Evolutionary conservation across 2,329 filamentous ascomycete genomes (phyloP), one percentile per base, ranked within the genome.

Genomic region (Sphaceloma murrayae): DNA sequence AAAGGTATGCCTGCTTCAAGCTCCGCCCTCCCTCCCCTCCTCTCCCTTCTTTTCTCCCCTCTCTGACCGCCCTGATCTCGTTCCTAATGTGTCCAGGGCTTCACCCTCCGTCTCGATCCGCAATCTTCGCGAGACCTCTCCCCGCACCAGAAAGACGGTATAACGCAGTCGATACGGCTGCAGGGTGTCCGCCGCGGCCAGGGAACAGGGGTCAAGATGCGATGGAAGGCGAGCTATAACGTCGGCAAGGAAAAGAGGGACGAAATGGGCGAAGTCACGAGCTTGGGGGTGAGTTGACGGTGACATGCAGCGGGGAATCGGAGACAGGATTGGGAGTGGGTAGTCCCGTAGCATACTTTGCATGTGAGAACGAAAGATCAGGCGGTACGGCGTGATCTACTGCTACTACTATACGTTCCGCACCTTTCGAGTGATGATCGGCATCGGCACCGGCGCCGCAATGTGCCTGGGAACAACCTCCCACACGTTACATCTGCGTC

Each of bases 161-260:
- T 98, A 43, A 83, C 78, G 26, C 91, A 96, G 64, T 74, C 78
- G 13, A 86, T 95, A 50, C 70, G 80, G 34, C 69, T 96, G 18
- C 78, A 85, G 53, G 80, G 86, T 1, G 80, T 86, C 1, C 78
- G 86, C 54, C 67, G 66, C 50, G 71, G 77, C 32, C 84, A 82
- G 57, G 91, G 91, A 1, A 78, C 77, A 46, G 74, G 70, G n/a
- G 80, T 93, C 49, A 94, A 93, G 67, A 76, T 98, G 65, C 73
- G 91, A 50, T 98, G 88, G 85, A 85, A 85, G 55, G 78, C 85
- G 18, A 77, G 81, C 4, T 96, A 95, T 64, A 77, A 75, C 56
- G 61, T 91, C 9, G 70, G 65, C 2, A 75, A 80, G 57, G 59
- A 71, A 51, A 58, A 61, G 49, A 80, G 77, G 59, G 80, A 82